Evolutionary conservation across 345 rosid genomes (phyloP).

Genomic region (Syzygium grande): DNA sequence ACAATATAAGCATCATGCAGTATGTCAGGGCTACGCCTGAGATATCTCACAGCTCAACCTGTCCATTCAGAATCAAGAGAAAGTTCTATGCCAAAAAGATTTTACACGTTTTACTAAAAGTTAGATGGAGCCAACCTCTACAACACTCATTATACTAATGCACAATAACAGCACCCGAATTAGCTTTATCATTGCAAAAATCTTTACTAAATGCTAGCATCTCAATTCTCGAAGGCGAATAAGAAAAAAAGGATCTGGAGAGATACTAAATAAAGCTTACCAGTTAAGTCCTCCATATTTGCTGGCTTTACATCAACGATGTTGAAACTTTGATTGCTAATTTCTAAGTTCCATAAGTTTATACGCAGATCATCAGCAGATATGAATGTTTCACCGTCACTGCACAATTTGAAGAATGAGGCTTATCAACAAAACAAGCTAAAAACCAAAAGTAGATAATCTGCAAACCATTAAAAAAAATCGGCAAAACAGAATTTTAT

Average conservation of each 20-base stretch:
- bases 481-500: not conserved
- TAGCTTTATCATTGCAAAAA: not conserved
- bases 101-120: not conserved
- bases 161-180: not conserved
- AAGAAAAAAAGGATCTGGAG: not conserved
- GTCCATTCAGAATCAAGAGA: not conserved
- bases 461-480: not conserved
- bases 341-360: constrained; percentile 98
- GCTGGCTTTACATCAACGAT: constrained; percentile 97
- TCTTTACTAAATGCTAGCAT: not conserved
- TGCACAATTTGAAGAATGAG: constrained; percentile 12
- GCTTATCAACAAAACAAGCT: not conserved
- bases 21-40: not conserved
- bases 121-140: not conserved
- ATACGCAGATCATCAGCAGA: constrained; percentile 97
- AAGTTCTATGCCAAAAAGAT: not conserved
- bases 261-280: constrained; percentile 24
- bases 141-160: not conserved
- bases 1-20: not conserved
- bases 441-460: not conserved
- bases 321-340: constrained; percentile 91
- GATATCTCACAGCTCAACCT: not conserved
- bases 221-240: not conserved
- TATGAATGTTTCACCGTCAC: constrained; percentile 95
- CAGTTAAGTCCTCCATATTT: constrained; percentile 97